Percentiles rank a stretch among this genome's conserved stretches.
phyloP scores from a whole-genome alignment of 1,284 basidiomycete species.

The Abortiporus biennis region DNA sequence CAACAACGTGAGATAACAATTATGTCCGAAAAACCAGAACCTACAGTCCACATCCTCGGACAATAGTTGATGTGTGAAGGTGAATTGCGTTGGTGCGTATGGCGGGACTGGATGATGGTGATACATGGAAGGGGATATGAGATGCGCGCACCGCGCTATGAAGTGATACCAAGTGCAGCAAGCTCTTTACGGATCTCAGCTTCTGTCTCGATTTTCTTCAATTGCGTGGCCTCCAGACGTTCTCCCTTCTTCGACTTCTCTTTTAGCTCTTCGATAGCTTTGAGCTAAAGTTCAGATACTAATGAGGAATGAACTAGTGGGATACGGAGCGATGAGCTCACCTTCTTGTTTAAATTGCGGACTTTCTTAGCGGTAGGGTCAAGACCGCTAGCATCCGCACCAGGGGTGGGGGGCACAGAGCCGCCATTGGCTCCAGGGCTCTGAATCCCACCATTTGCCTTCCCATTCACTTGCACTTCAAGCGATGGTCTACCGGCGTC shows the following conservation, averaged over 20 bases:
- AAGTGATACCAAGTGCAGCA: slow-evolving; percentile 31
- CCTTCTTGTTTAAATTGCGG: slow-evolving; percentile 92
- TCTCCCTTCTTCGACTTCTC: slow-evolving; percentile 85
- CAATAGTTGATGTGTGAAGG: too few species aligned
- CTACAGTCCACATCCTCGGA: too few species aligned
- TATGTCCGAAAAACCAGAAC: too few species aligned
- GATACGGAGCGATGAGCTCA: slow-evolving; percentile 27
- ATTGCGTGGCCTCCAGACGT: slow-evolving; percentile 86
- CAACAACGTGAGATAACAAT: too few species aligned
- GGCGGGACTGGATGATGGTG: too few species aligned
- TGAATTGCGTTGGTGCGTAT: too few species aligned
- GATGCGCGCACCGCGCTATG: too few species aligned
- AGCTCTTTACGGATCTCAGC: slow-evolving; percentile 81
- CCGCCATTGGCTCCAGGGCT: slow-evolving; percentile 24
- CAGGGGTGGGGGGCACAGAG: slow-evolving; percentile 51
- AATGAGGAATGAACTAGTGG: not conserved
- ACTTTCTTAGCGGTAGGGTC: slow-evolving; percentile 88
- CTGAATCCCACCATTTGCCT: slow-evolving; percentile 13
- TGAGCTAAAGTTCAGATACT: slow-evolving; percentile 51
- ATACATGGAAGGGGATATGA: too few species aligned
- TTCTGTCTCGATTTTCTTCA: slow-evolving; percentile 94
- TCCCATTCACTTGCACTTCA: slow-evolving; percentile 25
- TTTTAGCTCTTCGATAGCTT: slow-evolving; percentile 94
- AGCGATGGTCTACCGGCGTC: slow-evolving; percentile 28
- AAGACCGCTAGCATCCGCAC: slow-evolving; percentile 47